Percentiles rank a stretch among this genome's conserved stretches.
Conservation (phyloP, 1,284 basidiomycete species). For the Heterobasidion parviporum region DNA sequence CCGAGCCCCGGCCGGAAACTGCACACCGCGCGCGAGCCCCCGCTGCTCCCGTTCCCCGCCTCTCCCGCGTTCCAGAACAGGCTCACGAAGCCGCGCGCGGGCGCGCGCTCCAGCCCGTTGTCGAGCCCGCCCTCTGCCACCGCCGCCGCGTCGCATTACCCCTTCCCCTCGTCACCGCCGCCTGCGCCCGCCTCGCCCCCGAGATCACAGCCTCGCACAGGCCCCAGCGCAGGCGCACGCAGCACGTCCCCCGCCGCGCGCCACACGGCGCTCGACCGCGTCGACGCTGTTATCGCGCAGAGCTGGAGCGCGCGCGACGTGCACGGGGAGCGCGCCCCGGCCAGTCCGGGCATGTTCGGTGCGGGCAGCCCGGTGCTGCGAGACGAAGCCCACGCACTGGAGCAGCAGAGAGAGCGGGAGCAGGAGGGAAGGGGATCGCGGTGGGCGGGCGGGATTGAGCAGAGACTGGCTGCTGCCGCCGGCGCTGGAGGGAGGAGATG, state of each 20-base stretch:
- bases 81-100: neutral
- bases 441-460: constrained; percentile 10
- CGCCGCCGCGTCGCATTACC: no score
- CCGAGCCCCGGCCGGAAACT: constrained; percentile 12
- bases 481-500: no score
- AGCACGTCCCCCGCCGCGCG: constrained; percentile 18
- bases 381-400: neutral
- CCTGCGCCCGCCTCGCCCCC: no score
- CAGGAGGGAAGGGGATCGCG: neutral
- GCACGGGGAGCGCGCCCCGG: neutral
- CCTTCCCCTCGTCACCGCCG: no score
- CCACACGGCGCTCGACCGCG: constrained; percentile 20
- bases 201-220: no score
- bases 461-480: constrained; percentile 4
- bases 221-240: neutral
- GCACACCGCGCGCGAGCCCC: constrained; percentile 13
- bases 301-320: constrained; percentile 19
- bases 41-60: constrained; percentile 19
- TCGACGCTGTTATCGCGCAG: constrained; percentile 24
- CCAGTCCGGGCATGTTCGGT: constrained; percentile 13
- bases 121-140: neutral
- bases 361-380: neutral
- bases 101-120: neutral
- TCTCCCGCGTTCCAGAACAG: constrained; percentile 3
- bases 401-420: neutral